phyloP scores from a whole-genome alignment of 371 early-diverging fungal genomes.

The Mortierella sp. region DNA sequence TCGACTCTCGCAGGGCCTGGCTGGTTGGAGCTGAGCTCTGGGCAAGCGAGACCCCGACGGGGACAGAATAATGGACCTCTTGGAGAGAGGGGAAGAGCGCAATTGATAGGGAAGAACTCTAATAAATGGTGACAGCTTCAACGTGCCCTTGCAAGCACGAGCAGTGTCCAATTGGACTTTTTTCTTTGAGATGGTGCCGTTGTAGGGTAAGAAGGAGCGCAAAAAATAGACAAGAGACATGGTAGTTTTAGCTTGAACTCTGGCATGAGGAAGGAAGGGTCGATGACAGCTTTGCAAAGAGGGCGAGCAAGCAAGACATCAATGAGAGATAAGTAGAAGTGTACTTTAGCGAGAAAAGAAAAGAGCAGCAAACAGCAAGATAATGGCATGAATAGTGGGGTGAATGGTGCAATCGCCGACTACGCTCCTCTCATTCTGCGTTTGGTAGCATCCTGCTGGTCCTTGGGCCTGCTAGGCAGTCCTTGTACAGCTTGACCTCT shows the following conservation, averaged over 20 bases:
- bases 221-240: not conserved
- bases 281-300: not conserved
- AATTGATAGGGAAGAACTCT: not conserved
- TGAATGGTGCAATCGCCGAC: not conserved
- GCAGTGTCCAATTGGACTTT: not conserved
- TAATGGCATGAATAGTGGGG: not conserved
- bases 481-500: not conserved
- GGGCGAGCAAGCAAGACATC: not conserved
- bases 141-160: not conserved
- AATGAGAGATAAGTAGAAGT: not conserved
- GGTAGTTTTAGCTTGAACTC: no score
- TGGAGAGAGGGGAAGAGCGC: slow-evolving; percentile 1
- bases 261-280: no score
- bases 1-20: not conserved
- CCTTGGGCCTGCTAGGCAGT: not conserved
- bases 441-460: not conserved
- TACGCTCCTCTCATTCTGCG: not conserved
- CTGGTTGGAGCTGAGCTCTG: not conserved
- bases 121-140: not conserved
- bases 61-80: not conserved
- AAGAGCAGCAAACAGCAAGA: no score
- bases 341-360: not conserved
- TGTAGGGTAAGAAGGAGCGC: not conserved
- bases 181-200: not conserved
- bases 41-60: not conserved